Base-by-base conservation (phyloP, 805 yeast genomes). In the Yamadazyma laniorum region DNA sequence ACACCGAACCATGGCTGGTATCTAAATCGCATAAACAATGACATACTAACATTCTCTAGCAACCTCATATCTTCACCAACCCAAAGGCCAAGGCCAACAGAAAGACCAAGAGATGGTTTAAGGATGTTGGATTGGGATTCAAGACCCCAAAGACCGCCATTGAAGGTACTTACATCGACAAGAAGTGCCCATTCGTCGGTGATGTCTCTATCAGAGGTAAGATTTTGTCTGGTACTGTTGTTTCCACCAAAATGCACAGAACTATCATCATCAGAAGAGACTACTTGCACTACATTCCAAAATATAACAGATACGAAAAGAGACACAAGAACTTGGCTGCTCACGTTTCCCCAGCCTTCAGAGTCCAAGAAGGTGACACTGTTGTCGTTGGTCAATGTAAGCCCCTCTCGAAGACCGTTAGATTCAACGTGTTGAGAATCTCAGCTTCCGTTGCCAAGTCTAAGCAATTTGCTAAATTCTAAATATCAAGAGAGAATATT, bases 241-340 rank as follows among this genome's bases (percentile, higher is more conserved):
- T 93, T 60, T 93, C 99, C 67, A 90, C 99, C 83, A 93, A 93
- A 82, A 93, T 93, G 99, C 99, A 93, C 95, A 93, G 99, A 82
- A 93, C 99, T 65, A 85, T 93, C 79, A 85, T 93, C 74, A 86
- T 93, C 80, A 90, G 99, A 85, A 91, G 99, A 80, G 98, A 93
- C 72, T 93, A 93, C 95, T 87, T 93, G 73, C 99, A 93, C 81
- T 93, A 88, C 80, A 86, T 93, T 74, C 95, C 98, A 76, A 93
- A 93, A 85, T 93, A 93, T 82, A 93, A 91, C 95, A 90, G 99
- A 86, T 93, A 89, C 87, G 99, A 93, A 82, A 93, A 93, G 87
- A 89, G 99, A 82, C 99, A 93, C 87, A 93, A 93, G 93, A 93
- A 93, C 85, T 82, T 93, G 53, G 95, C 99, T 72, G 99, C 96